A percentile compares a stretch with the other conserved stretches of the same genome.
phyloP scores from a whole-genome alignment of 257 asterid species.

The Haberlea rhodopensis region DNA sequence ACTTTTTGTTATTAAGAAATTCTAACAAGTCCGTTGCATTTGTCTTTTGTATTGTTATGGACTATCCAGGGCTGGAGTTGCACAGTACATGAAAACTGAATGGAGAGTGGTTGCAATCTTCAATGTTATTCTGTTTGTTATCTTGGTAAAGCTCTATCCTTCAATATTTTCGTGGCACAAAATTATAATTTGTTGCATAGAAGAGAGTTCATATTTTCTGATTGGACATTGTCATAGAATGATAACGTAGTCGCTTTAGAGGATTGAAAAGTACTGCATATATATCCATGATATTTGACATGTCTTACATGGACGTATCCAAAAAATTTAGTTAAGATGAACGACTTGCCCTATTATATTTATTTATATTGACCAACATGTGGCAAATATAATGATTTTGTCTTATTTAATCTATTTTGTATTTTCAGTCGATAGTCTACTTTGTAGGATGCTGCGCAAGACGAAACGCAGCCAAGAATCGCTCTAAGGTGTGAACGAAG shows the following conservation, averaged over 20 bases:
- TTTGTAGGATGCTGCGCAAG: constrained; percentile 94
- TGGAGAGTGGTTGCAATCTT: constrained; percentile 94
- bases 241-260: neutral
- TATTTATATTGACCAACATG: neutral
- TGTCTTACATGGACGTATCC: neutral
- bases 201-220: neutral
- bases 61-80: constrained; percentile 83
- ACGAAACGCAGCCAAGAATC: constrained; percentile 59
- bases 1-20: constrained; percentile 13
- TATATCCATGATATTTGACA: too few relatives aligned
- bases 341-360: neutral
- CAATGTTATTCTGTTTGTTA: constrained; percentile 65
- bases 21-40: constrained; percentile 15
- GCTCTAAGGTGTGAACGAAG: constrained; percentile 43
- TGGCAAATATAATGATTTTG: neutral
- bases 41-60: constrained; percentile 14
- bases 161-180: neutral
- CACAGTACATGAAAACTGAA: constrained; percentile 91
- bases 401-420: constrained; percentile 9
- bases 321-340: neutral
- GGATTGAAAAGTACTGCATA: neutral
- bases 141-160: constrained; percentile 53
- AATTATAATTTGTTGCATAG: neutral
- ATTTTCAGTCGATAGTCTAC: constrained; percentile 61
- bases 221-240: neutral